Conservation (phyloP, 2,329 filamentous ascomycete species). For the Calonectria pteridis region DNA sequence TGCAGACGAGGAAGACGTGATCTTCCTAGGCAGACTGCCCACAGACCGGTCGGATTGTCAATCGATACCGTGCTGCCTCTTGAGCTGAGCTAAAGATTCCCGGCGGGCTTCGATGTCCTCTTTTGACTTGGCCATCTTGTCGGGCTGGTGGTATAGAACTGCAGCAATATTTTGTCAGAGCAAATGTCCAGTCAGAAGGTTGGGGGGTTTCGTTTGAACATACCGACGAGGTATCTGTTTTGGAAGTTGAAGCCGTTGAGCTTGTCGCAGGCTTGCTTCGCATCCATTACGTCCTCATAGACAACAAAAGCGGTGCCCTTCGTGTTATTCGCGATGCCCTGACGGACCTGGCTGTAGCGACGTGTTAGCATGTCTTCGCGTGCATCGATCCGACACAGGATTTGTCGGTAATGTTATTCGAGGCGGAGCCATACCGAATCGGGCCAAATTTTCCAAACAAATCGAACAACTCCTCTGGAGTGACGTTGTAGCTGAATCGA, state of each 20-base stretch:
- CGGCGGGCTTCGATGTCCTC: constrained; percentile 94
- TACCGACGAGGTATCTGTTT: constrained; percentile 98
- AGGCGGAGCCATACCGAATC: constrained; percentile 77
- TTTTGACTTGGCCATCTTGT: constrained; percentile 83
- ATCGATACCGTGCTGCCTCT: constrained; percentile 98
- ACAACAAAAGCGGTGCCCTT: constrained; percentile 99
- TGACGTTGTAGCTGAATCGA: constrained; percentile 93
- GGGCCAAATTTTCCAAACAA: constrained; percentile 98
- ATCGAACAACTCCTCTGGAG: constrained; percentile 96
- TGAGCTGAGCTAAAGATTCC: constrained; percentile 98
- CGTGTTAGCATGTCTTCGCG: constrained; percentile 37
- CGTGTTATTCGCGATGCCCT: constrained; percentile 96
- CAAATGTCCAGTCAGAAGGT: constrained; percentile 8
- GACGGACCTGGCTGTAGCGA: constrained; percentile 87
- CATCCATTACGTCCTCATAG: constrained; percentile 99
- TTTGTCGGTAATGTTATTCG: constrained; percentile 19
- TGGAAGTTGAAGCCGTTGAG: constrained; percentile 99
- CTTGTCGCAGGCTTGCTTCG: constrained; percentile 99
- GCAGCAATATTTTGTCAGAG: constrained; percentile 28
- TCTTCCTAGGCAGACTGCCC: constrained; percentile 61
- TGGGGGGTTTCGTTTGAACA: constrained; percentile 52
- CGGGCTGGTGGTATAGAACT: constrained; percentile 75
- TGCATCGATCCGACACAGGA: constrained; percentile 15
- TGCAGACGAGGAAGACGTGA: constrained; percentile 63
- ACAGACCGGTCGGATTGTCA: constrained; percentile 85